Evolutionary conservation across 2,329 filamentous ascomycete species (phyloP), one percentile per base, ranked within the genome.

Genomic region (Aureobasidium lini): DNA sequence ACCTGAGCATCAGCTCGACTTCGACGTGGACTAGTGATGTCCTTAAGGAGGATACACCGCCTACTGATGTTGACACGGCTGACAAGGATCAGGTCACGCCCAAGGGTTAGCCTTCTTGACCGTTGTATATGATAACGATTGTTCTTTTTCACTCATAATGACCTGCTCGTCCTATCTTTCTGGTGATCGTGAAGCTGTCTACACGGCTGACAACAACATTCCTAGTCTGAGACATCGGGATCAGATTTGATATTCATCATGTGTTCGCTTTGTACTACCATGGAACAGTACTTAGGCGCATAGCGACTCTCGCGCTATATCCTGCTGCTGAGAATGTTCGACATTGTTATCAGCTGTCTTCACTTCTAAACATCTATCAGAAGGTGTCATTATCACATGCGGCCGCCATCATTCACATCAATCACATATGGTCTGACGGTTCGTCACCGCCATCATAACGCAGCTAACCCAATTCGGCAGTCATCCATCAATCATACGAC

Each of bases 11-110:
- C 16, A 49, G 43, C 36, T 63, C 59, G 10, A 44, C 34, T n/a
- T 63, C 59, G 4, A 57, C 54, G 2, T 57, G 54, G 54, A 60
- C 59, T 18, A 63, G 43, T 31, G 62, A 63, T 28, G 60, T 60
- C 15, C 58, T 43, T 13, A 58, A 63, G 52, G 60, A 63, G 47
- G 59, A 63, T 16, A 62, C 61, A 10, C 62, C 62, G 13, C 62
- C 62, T 3, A 61, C 62, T 28, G 62, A 63, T 32, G 60, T 63
- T 18, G 60, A 63, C 18, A 39, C 34, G 54, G 9, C 54, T 11
- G 54, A 48, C 18, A 57, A 47, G 9, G 54, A 48, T 40, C 54
- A 57, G 31, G 32, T 31, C 18, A 46, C 53, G 23, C 40, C 54
- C 34, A 57, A 57, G 32, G 18, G 23, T 7, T 57, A 57, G 43